Percentiles rank a stretch among this genome's conserved stretches.
These are phyloP conservation scores for Zoysia matrella DNA, from an alignment of 202 grass and related monocot genomes.

Conservation along the genomic window DNA sequence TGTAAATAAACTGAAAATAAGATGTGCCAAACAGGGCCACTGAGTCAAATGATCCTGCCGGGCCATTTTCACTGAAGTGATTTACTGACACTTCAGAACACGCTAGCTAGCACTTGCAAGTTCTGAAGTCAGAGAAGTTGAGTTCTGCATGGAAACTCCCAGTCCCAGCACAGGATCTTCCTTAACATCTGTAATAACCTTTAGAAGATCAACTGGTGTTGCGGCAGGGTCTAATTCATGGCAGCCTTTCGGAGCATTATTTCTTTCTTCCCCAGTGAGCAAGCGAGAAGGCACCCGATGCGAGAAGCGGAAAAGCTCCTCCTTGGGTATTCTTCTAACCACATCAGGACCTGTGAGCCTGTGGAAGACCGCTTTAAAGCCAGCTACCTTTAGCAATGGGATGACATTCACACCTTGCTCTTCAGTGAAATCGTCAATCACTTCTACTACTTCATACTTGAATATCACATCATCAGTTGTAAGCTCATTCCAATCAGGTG, in stretches of 20 bases:
- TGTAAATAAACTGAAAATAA: no score
- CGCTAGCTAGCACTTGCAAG: conserved; percentile 22
- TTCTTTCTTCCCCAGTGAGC: conserved; percentile 87
- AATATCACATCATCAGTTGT: conserved; percentile 91
- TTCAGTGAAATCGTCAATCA: conserved; percentile 76
- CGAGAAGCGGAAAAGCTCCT: conserved; percentile 93
- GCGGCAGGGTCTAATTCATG: conserved; percentile 95
- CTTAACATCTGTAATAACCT: conserved; percentile 76
- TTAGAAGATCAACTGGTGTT: conserved; percentile 83
- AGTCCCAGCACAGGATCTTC: conserved; percentile 36
- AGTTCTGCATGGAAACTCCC: conserved; percentile 27
- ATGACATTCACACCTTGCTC: conserved; percentile 73
- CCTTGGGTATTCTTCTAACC: conserved; percentile 75
- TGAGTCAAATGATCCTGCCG: conserved; percentile 18
- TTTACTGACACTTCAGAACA: not conserved
- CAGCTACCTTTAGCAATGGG: conserved; percentile 90
- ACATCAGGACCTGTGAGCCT: conserved; percentile 64
- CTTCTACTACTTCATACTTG: conserved; percentile 96
- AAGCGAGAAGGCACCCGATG: conserved; percentile 85
- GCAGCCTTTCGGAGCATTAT: conserved; percentile 89
- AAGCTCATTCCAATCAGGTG: conserved; percentile 89
- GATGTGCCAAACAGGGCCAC: not conserved
- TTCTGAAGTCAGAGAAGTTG: conserved; percentile 11
- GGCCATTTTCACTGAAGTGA: not conserved
- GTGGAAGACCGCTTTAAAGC: conserved; percentile 95